Percentiles rank a stretch among this genome's conserved stretches.
These are phyloP conservation scores for Psilocybe mexicana DNA, from an alignment of 1,284 basidiomycete species.

Conservation along the genomic window DNA sequence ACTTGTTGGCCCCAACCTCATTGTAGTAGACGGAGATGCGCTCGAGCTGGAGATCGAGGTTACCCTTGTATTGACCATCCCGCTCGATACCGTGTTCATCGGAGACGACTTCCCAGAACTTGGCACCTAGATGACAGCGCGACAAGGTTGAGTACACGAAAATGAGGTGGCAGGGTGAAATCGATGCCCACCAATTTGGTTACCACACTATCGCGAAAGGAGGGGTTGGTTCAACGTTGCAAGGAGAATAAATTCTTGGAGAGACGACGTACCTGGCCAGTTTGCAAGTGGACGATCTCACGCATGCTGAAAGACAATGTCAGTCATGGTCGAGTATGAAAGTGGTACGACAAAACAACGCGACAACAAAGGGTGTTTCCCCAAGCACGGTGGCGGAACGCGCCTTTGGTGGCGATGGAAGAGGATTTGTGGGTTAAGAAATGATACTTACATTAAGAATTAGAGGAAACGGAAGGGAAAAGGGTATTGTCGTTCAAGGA, in stretches of 20 bases:
- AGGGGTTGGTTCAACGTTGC: constrained; percentile 16
- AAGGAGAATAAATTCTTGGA: constrained; percentile 6
- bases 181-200: constrained; percentile 83
- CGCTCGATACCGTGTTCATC: constrained; percentile 96
- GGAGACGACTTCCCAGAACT: constrained; percentile 98
- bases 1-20: constrained; percentile 89
- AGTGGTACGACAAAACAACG: constrained; percentile 46
- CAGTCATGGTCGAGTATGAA: constrained; percentile 29
- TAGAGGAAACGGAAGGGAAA: constrained; percentile 30
- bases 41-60: constrained; percentile 94
- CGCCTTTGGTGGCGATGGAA: constrained; percentile 18
- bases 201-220: constrained; percentile 75
- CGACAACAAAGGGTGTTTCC: constrained; percentile 26
- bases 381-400: constrained; percentile 18
- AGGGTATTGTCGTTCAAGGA: constrained; percentile 39
- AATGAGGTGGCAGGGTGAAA: constrained; percentile 21
- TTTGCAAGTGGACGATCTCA: constrained; percentile 97
- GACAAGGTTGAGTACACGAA: constrained; percentile 21
- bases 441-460: constrained; percentile 40
- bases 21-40: constrained; percentile 97
- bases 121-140: constrained; percentile 67
- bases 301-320: constrained; percentile 68
- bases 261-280: constrained; percentile 75
- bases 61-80: constrained; percentile 93
- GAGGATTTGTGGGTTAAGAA: constrained; percentile 1